A percentile compares a stretch with the other conserved stretches of the same genome.
Conservation (phyloP, 1,284 basidiomycete species). For the Cryptococcus sp. region DNA sequence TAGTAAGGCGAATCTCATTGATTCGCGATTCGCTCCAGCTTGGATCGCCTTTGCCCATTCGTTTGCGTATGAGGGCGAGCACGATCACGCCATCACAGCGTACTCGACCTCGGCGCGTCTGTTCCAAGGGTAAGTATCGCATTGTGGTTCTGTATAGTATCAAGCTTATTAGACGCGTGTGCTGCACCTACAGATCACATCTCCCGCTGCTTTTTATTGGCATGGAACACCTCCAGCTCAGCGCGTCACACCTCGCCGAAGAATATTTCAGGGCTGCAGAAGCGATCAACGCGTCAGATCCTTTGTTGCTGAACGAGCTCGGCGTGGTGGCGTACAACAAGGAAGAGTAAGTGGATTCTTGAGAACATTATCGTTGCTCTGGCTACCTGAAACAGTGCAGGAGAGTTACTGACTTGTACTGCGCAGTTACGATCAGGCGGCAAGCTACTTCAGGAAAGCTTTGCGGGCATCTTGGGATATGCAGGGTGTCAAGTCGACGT, state of each 20-base stretch:
- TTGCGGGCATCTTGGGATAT: slow-evolving; percentile 74
- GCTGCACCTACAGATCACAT: slow-evolving; percentile 67
- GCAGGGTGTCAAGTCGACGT: slow-evolving; percentile 77
- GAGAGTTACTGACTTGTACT: background rate
- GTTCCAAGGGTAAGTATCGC: slow-evolving; percentile 77
- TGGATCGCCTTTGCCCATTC: slow-evolving; percentile 99
- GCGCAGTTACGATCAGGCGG: slow-evolving; percentile 64
- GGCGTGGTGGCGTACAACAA: slow-evolving; percentile 90
- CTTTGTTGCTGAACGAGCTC: slow-evolving; percentile 85
- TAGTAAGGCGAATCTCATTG: slow-evolving; percentile 95
- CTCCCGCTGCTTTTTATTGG: slow-evolving; percentile 93
- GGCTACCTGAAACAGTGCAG: slow-evolving; percentile 3
- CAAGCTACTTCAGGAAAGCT: slow-evolving; percentile 68
- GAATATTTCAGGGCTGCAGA: slow-evolving; percentile 83
- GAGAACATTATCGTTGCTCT: background rate
- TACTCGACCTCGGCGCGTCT: slow-evolving; percentile 94
- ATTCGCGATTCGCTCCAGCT: slow-evolving; percentile 90
- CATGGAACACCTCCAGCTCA: slow-evolving; percentile 94
- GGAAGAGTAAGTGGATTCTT: slow-evolving; percentile 64
- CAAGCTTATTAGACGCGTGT: background rate
- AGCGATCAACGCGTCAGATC: slow-evolving; percentile 79
- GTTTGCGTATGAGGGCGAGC: slow-evolving; percentile 94
- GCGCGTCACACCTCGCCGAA: slow-evolving; percentile 77
- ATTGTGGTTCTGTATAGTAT: slow-evolving; percentile 6
- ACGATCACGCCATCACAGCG: slow-evolving; percentile 96